A percentile compares a stretch with the other conserved stretches of the same genome.
Conservation (phyloP, 2,329 filamentous ascomycete genomes). For the Sporothrix brasiliensis region DNA sequence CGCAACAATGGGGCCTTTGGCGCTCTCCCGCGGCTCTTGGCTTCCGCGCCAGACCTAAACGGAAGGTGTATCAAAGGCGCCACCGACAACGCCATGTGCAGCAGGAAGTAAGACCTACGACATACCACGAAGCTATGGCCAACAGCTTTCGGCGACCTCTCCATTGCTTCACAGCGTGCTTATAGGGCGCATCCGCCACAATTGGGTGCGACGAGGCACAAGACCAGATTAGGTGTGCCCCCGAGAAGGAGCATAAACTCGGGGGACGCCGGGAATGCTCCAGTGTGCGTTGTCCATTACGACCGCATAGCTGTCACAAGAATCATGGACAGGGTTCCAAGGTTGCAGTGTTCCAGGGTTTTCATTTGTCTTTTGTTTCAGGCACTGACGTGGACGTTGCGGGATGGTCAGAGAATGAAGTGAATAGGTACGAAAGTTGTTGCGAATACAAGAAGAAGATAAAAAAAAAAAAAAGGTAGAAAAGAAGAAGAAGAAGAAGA, state of each 20-base stretch:
- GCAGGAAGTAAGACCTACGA: constrained; percentile 1
- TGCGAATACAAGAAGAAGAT: not conserved
- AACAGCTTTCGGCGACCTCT: not conserved
- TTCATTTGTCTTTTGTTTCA: not conserved
- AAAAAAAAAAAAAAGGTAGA: not conserved
- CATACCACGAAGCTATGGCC: not conserved
- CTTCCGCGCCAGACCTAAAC: constrained; percentile 15
- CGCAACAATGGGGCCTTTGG: not conserved
- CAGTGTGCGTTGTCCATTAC: not conserved
- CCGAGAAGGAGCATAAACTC: not conserved
- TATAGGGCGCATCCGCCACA: constrained; percentile 10
- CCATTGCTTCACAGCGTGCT: not conserved
- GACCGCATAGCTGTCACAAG: not conserved
- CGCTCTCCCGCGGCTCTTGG: not conserved
- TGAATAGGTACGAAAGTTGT: not conserved
- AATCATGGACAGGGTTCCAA: not conserved
- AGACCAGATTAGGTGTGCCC: not conserved
- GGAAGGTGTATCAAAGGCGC: constrained; percentile 10
- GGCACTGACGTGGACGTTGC: not conserved
- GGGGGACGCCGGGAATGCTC: too few species aligned
- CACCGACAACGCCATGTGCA: constrained; percentile 19
- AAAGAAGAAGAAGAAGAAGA: not conserved
- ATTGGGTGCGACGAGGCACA: constrained; percentile 12
- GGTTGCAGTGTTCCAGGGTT: not conserved
- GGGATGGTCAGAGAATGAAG: not conserved